Conservation (phyloP, 1,284 basidiomycete species). For the Ustilago esculenta region DNA sequence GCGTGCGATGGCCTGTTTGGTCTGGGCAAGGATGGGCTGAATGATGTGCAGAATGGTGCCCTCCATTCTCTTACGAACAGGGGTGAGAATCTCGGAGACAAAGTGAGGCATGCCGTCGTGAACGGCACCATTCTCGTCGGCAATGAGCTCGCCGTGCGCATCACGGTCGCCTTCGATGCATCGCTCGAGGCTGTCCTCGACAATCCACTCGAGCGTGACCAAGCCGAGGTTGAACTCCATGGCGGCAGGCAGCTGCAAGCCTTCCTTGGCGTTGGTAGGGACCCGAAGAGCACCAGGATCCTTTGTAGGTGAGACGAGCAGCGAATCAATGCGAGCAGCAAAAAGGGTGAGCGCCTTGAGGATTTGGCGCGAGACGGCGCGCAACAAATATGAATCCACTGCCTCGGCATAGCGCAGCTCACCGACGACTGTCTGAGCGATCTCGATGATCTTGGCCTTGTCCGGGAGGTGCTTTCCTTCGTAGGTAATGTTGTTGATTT, state of each 20-base stretch:
- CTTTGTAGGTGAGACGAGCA: conserved; percentile 55
- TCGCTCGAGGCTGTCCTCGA: conserved; percentile 64
- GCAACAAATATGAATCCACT: conserved; percentile 62
- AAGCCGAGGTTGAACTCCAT: conserved; percentile 66
- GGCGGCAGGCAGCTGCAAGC: conserved; percentile 49
- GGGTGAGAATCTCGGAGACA: conserved; percentile 64
- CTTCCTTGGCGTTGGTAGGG: conserved; percentile 56
- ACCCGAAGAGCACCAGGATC: conserved; percentile 52
- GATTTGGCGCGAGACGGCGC: conserved; percentile 62
- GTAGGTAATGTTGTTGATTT: conserved; percentile 55
- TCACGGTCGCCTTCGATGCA: conserved; percentile 60
- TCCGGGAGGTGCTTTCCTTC: conserved; percentile 58
- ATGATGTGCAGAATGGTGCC: conserved; percentile 65
- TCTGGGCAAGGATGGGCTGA: conserved; percentile 58
- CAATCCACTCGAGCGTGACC: conserved; percentile 63
- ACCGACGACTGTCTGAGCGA: conserved; percentile 57
- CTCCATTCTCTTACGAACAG: conserved; percentile 65
- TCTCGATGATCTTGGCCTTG: conserved; percentile 56
- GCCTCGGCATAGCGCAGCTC: conserved; percentile 59
- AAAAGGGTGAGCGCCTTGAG: conserved; percentile 65
- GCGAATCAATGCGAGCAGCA: conserved; percentile 62
- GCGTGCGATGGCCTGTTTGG: conserved; percentile 50
- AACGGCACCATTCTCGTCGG: conserved; percentile 49
- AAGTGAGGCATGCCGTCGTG: conserved; percentile 60
- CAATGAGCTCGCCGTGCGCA: conserved; percentile 47